Evolutionary conservation across 2,329 filamentous ascomycete genomes (phyloP).

Genomic region (Fusarium azukiicola): DNA sequence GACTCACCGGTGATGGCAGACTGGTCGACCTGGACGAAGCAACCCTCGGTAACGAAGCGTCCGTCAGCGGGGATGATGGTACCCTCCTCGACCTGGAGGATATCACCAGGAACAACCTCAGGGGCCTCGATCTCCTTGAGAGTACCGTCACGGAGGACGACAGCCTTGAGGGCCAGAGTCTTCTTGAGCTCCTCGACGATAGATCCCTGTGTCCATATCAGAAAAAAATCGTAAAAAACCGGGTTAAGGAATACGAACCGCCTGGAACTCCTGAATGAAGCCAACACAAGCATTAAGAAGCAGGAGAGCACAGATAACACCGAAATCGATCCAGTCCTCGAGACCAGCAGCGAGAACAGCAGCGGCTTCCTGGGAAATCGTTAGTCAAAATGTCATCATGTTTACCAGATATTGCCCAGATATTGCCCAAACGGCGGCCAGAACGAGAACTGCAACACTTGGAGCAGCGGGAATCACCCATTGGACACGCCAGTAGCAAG

Average conservation of each 20-base stretch:
- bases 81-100: slow-evolving; percentile 93
- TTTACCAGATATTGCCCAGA: too few relatives aligned
- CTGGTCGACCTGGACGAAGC: slow-evolving; percentile 94
- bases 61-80: slow-evolving; percentile 96
- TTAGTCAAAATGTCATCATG: slow-evolving; percentile 50
- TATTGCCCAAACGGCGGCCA: too few relatives aligned
- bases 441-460: slow-evolving; percentile 6
- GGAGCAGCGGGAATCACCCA: slow-evolving; percentile 6
- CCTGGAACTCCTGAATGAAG: slow-evolving; percentile 94
- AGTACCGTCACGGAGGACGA: slow-evolving; percentile 89
- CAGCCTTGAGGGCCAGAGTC: slow-evolving; percentile 92
- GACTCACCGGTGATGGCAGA: slow-evolving; percentile 96
- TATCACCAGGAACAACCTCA: slow-evolving; percentile 94
- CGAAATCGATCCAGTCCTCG: slow-evolving; percentile 95
- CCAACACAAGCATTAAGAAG: slow-evolving; percentile 92
- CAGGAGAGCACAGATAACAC: slow-evolving; percentile 92
- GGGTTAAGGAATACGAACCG: slow-evolving; percentile 56
- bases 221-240: too few relatives aligned
- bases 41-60: slow-evolving; percentile 90
- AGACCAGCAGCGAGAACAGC: slow-evolving; percentile 91
- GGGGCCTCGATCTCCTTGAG: slow-evolving; percentile 90
- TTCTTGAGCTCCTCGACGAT: slow-evolving; percentile 96
- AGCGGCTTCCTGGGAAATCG: slow-evolving; percentile 75
- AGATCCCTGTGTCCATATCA: slow-evolving; percentile 72
- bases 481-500: neutral